A percentile compares a stretch with the other conserved stretches of the same genome.
These are phyloP conservation scores for Akebia trifoliata DNA, from an alignment of 164 flowering plant genomes.

Conservation along the genomic window DNA sequence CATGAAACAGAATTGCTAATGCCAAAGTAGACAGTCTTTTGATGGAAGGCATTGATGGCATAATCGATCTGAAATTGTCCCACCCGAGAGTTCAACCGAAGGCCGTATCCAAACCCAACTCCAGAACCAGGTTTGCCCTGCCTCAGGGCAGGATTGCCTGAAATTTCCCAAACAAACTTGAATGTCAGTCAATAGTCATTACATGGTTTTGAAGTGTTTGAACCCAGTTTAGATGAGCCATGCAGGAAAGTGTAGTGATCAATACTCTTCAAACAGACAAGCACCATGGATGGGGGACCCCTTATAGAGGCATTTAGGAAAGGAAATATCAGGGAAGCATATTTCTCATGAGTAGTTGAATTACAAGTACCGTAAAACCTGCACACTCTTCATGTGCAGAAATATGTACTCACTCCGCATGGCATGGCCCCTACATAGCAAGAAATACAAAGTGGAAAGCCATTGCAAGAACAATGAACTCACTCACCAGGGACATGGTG, in stretches of 20 bases:
- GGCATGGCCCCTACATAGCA: no score
- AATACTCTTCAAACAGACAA: no score
- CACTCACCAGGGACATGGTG: slow-evolving; percentile 79
- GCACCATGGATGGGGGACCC: no score
- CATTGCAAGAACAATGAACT: slow-evolving; percentile 14
- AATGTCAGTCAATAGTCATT: neutral
- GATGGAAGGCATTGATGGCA: slow-evolving; percentile 73
- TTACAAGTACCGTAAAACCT: neutral
- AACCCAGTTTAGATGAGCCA: no score
- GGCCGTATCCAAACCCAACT: slow-evolving; percentile 69
- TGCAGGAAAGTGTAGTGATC: no score
- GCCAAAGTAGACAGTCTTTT: slow-evolving; percentile 68
- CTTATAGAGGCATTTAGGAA: no score
- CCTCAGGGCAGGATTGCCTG: slow-evolving; percentile 88
- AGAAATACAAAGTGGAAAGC: neutral
- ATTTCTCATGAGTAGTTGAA: neutral
- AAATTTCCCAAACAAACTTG: slow-evolving; percentile 6
- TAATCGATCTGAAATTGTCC: slow-evolving; percentile 77
- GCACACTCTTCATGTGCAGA: no score
- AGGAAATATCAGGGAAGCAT: neutral
- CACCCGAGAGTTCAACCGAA: slow-evolving; percentile 54
- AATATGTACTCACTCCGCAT: no score
- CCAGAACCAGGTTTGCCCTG: slow-evolving; percentile 93
- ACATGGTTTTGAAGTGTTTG: no score
- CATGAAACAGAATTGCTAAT: slow-evolving; percentile 56